Conservation (phyloP, 768 basidiomycete genomes). For the Scleroderma citrinum region DNA sequence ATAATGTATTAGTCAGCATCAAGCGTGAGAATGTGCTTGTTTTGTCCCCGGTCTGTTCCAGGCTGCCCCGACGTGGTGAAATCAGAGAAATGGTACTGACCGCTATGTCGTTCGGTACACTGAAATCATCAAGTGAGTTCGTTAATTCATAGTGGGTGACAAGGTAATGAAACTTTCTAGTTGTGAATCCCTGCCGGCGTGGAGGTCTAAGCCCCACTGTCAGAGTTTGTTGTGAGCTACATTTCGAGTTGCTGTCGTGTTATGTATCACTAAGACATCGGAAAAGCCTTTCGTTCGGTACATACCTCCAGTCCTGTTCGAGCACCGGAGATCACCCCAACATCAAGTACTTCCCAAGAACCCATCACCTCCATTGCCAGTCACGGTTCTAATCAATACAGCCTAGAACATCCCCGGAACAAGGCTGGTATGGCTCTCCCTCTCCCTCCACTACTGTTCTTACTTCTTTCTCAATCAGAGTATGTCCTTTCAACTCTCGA, state of each 20-base stretch:
- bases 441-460: background rate
- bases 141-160: background rate
- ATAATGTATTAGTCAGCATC: background rate
- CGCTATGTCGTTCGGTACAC: constrained; percentile 44
- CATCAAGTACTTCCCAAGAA: constrained; percentile 31
- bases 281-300: constrained; percentile 47
- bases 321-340: constrained; percentile 35
- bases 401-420: constrained; percentile 85
- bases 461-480: constrained; percentile 43
- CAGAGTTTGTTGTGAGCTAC: constrained; percentile 36
- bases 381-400: constrained; percentile 75
- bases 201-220: constrained; percentile 41
- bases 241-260: constrained; percentile 5
- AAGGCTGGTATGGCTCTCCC: constrained; percentile 60
- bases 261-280: constrained; percentile 7
- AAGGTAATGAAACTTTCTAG: constrained; percentile 15
- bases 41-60: background rate
- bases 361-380: constrained; percentile 71
- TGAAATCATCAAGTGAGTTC: constrained; percentile 31
- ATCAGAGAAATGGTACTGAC: constrained; percentile 9
- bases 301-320: constrained; percentile 46
- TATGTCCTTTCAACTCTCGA: constrained; percentile 95
- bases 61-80: background rate
- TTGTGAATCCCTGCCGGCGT: constrained; percentile 36
- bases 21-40: background rate